phyloP scores from a whole-genome alignment of 352 stramenopile species.

The Phytophthora melonis region DNA sequence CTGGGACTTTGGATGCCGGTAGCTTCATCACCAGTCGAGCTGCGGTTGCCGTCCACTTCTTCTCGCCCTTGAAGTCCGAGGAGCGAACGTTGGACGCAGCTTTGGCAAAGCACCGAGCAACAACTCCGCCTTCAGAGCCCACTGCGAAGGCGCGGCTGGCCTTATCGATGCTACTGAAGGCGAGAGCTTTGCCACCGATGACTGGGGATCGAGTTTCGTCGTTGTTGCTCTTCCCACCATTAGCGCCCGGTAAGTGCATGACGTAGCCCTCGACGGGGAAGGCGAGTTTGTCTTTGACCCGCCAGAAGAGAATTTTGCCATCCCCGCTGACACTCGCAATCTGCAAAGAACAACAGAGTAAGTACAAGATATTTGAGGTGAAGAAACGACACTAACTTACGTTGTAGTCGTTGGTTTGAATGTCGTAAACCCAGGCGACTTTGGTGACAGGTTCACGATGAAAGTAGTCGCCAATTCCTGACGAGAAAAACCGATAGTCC shows the following conservation, averaged over 20 bases:
- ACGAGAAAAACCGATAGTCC: constrained; percentile 74
- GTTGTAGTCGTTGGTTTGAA: constrained; percentile 78
- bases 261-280: constrained; percentile 89
- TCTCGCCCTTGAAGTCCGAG: constrained; percentile 76
- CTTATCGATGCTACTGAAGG: constrained; percentile 71
- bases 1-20: constrained; percentile 48
- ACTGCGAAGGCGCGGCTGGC: constrained; percentile 80
- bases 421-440: constrained; percentile 84
- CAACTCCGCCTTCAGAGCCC: constrained; percentile 74
- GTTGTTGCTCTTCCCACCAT: constrained; percentile 16
- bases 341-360: constrained; percentile 19
- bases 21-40: constrained; percentile 68
- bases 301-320: constrained; percentile 89
- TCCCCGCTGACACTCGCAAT: constrained; percentile 84
- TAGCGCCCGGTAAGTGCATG: constrained; percentile 53
- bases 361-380: not conserved
- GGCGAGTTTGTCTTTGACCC: constrained; percentile 86
- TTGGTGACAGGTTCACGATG: constrained; percentile 89
- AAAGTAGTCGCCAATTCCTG: constrained; percentile 90
- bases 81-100: constrained; percentile 49
- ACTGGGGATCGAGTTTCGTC: constrained; percentile 30
- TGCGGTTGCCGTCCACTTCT: constrained; percentile 83
- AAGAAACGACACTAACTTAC: constrained; percentile 22
- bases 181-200: constrained; percentile 72
- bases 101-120: constrained; percentile 75